Conservation (phyloP, 129 eudicot genomes). For the Arctium lappa region DNA sequence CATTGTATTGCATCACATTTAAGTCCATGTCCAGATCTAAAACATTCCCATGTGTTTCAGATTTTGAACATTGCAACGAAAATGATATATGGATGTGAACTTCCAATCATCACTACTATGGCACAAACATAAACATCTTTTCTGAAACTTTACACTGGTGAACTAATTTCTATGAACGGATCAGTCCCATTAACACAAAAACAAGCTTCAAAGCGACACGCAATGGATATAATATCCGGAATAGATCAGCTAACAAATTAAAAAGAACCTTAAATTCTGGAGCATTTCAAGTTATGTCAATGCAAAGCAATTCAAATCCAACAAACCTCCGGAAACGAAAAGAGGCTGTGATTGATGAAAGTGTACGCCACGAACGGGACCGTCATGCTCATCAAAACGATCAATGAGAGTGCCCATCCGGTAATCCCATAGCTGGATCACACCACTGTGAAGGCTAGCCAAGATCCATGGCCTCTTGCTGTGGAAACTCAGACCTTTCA, state of each 20-base stretch:
- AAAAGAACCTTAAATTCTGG: constrained; percentile 4
- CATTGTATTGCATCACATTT: constrained; percentile 11
- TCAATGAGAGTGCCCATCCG: constrained; percentile 87
- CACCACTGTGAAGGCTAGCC: constrained; percentile 45
- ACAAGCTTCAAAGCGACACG: constrained; percentile 1
- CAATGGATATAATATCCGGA: not conserved
- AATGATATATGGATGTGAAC: not conserved
- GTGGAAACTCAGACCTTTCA: constrained; percentile 44
- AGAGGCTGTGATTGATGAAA: constrained; percentile 85
- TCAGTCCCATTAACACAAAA: constrained; percentile 1
- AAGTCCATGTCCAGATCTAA: constrained; percentile 12
- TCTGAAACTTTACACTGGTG: not conserved
- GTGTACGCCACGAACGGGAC: constrained; percentile 89
- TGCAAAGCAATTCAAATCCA: not conserved
- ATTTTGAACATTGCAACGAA: not conserved
- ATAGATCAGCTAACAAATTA: constrained; percentile 4
- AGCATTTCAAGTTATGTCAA: not conserved
- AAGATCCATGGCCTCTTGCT: constrained; percentile 46
- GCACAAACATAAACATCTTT: constrained; percentile 3
- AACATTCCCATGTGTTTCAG: not conserved
- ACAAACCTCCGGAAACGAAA: constrained; percentile 79
- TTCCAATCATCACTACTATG: constrained; percentile 13
- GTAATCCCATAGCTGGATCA: constrained; percentile 53
- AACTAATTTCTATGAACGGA: not conserved
- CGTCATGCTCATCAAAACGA: constrained; percentile 79